Evolutionary conservation across 306 rosid genomes (phyloP), one percentile per base, ranked within the genome.

Genomic region (Begonia peltatifolia): DNA sequence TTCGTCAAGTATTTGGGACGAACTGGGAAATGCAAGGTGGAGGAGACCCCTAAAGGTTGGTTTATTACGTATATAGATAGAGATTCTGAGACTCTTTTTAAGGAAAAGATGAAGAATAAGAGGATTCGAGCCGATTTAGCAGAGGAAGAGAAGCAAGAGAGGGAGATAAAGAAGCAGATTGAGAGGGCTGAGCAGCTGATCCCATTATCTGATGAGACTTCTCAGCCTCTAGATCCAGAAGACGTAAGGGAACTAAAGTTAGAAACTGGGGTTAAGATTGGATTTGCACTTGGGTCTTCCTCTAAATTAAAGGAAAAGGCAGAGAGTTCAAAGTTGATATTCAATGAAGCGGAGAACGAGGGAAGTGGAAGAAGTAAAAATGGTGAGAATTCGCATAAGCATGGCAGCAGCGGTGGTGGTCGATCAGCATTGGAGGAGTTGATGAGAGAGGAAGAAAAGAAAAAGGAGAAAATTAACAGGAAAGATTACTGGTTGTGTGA

Each of bases 31-130:
- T 89, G 97, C 49, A 84, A 84, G 69, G 95, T 89, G 18, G 94
- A 89, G 36, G 97, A 89, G 70, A 84, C 97, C 17, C 84, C 87
- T n/a, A 89, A 89, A 66, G 93, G 95, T 58, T 82, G 97, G 94
- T 84, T 89, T 63, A 82, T 89, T n/a, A 89, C 90, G 2, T 89
- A 89, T 25, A 80, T 89, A 11, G 90, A 82, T 54, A 63, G 80
- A 55, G 89, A 82, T 62, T 85, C 90, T 1, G 84, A 84, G 73
- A 75, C 92, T 11, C 76, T 84, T 55, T 84, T 87, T 61, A 81
- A 87, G 70, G 96, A 84, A 61, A 81, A 67, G 70, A 66, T 76
- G 87, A 87, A 81, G 65, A 73, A 79, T 55, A 81, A 84, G 74
- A 76, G 94, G 56, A 44, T 67, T 35, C 72, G 76, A 52, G 76